Conservation (phyloP, 208 protist genomes). For the Leishmania aethiopica region DNA sequence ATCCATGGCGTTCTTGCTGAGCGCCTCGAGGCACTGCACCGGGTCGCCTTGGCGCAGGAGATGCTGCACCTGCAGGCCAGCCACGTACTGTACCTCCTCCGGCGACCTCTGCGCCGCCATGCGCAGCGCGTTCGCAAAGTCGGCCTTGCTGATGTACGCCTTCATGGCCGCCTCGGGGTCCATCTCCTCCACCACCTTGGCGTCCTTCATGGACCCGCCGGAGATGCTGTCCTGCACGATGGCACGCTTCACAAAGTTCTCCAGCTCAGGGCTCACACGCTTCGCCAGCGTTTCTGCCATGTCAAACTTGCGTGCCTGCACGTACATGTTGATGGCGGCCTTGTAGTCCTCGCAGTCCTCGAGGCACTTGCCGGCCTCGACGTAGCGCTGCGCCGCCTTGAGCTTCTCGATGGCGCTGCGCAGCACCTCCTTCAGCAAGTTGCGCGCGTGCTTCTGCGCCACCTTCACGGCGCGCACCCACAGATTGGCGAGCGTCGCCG, state of each 20-base stretch:
- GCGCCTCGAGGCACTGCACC: slow-evolving; percentile 59
- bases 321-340: slow-evolving; percentile 95
- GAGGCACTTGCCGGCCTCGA: slow-evolving; percentile 88
- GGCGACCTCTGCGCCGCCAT: slow-evolving; percentile 68
- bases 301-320: slow-evolving; percentile 92
- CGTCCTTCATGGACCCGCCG: slow-evolving; percentile 68
- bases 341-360: slow-evolving; percentile 94
- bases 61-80: slow-evolving; percentile 80
- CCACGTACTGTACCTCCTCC: slow-evolving; percentile 76
- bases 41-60: slow-evolving; percentile 63
- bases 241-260: slow-evolving; percentile 88
- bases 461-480: slow-evolving; percentile 96
- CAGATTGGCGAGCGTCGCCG: slow-evolving; percentile 75
- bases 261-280: slow-evolving; percentile 85
- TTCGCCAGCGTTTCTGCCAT: slow-evolving; percentile 87
- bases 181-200: slow-evolving; percentile 88
- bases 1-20: slow-evolving; percentile 66
- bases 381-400: slow-evolving; percentile 79
- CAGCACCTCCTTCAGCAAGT: slow-evolving; percentile 80
- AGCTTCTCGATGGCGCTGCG: slow-evolving; percentile 75
- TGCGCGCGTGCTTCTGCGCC: slow-evolving; percentile 91
- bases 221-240: slow-evolving; percentile 92
- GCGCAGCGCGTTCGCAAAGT: slow-evolving; percentile 83
- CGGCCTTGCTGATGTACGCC: slow-evolving; percentile 82
- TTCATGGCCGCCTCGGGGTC: slow-evolving; percentile 90